phyloP scores from a whole-genome alignment of 2,329 filamentous ascomycete species.

The Geosmithia putterillii region DNA sequence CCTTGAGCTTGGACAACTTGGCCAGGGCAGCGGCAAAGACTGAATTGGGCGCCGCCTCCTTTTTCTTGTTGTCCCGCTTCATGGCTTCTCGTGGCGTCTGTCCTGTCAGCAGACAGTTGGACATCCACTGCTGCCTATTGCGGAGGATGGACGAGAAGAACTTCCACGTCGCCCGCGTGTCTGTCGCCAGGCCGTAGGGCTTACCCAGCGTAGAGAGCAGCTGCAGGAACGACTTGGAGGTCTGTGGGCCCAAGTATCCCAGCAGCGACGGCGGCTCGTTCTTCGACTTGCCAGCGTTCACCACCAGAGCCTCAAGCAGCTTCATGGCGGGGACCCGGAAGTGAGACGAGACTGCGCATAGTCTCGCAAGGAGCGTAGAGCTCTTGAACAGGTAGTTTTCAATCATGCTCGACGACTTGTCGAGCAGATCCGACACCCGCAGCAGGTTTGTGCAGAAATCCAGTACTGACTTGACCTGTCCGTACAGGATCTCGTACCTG shows the following conservation, averaged over 20 bases:
- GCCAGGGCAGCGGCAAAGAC: conserved; percentile 65
- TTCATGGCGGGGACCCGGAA: conserved; percentile 55
- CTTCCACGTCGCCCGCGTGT: conserved; percentile 65
- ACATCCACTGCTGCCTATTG: conserved; percentile 91
- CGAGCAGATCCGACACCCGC: conserved; percentile 53
- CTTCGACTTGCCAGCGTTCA: conserved; percentile 50
- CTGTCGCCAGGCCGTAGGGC: conserved; percentile 53
- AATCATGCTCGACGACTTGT: conserved; percentile 50
- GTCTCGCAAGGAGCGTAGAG: conserved; percentile 61
- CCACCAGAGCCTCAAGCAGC: conserved; percentile 62
- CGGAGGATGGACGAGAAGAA: conserved; percentile 78
- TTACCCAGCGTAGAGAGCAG: conserved; percentile 66
- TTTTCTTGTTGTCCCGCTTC: conserved; percentile 38
- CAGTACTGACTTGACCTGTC: conserved; percentile 53
- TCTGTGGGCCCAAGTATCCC: conserved; percentile 71
- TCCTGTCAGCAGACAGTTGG: conserved; percentile 82
- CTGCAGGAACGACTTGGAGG: conserved; percentile 73
- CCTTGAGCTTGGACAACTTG: conserved; percentile 52
- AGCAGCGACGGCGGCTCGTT: conserved; percentile 89
- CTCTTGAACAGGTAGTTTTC: conserved; percentile 74
- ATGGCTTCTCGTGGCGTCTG: conserved; percentile 69
- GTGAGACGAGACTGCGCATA: conserved; percentile 57
- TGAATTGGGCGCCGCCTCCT: conserved; percentile 41
- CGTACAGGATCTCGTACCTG: conserved; percentile 39
- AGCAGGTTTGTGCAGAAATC: conserved; percentile 57